A percentile compares a stretch with the other conserved stretches of the same genome.
phyloP scores from a whole-genome alignment of 2,329 filamentous ascomycete species.

The Colletotrichum scovillei region DNA sequence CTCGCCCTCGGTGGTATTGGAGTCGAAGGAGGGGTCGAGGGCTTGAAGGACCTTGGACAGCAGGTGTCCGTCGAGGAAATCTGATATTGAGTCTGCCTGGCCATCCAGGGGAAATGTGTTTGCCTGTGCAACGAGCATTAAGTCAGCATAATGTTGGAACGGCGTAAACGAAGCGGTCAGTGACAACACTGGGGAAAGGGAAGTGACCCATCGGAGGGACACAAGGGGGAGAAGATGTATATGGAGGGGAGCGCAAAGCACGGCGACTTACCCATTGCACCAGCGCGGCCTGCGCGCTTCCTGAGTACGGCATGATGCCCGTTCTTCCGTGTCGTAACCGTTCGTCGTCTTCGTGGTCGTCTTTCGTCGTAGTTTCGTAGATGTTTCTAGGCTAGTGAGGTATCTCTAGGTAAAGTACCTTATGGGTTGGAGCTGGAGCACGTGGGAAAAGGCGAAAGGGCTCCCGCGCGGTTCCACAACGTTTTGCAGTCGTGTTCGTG shows the following conservation, averaged over 20 bases:
- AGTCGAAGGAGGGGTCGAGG: constrained; percentile 67
- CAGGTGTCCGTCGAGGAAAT: constrained; percentile 64
- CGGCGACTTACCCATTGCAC: constrained; percentile 62
- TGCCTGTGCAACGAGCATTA: constrained; percentile 22
- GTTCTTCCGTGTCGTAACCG: constrained; percentile 9
- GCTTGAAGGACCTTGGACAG: constrained; percentile 68
- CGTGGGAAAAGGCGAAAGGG: constrained; percentile 20
- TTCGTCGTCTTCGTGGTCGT: constrained; percentile 8
- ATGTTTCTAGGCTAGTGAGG: not conserved
- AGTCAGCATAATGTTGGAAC: constrained; percentile 29
- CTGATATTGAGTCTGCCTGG: constrained; percentile 60
- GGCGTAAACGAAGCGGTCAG: constrained; percentile 30
- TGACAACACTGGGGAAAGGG: not conserved
- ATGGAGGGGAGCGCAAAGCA: constrained; percentile 21
- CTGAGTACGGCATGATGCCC: constrained; percentile 52
- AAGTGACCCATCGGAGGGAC: not conserved
- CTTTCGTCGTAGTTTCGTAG: not conserved
- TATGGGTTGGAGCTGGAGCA: constrained; percentile 15
- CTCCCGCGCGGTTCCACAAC: constrained; percentile 24
- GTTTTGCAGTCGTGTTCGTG: constrained; percentile 21
- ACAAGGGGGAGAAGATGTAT: not conserved
- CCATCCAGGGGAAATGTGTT: constrained; percentile 58
- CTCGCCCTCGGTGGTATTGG: constrained; percentile 21
- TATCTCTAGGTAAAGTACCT: not conserved
- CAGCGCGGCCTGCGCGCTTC: constrained; percentile 63